phyloP scores from a whole-genome alignment of 306 rosid genomes.

The Luffa acutangula region DNA sequence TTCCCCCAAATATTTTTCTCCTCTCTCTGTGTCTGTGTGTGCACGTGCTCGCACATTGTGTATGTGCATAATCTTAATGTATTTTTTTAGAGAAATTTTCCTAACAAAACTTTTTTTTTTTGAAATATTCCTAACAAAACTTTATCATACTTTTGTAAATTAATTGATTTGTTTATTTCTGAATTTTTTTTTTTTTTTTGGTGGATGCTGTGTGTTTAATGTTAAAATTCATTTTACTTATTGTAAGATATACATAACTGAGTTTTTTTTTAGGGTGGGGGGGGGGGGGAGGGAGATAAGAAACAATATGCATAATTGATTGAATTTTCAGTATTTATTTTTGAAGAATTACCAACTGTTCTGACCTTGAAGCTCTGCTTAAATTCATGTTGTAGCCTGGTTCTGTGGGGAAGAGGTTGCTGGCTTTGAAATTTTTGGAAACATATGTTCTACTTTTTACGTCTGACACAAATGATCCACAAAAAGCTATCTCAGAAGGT shows the following conservation, averaged over 20 bases:
- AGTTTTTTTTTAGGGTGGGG: background rate
- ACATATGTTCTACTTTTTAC: constrained; percentile 68
- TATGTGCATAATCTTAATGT: background rate
- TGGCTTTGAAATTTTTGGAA: constrained; percentile 88
- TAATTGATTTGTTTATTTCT: background rate
- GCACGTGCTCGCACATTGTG: background rate
- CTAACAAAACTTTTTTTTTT: background rate
- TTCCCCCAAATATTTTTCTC: background rate
- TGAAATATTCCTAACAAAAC: background rate
- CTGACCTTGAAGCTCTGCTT: constrained; percentile 29
- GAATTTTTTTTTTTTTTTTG: background rate
- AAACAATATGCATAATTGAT: background rate
- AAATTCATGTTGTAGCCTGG: constrained; percentile 70
- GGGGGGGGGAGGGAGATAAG: background rate
- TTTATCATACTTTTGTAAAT: too few relatives aligned
- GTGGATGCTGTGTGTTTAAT: background rate
- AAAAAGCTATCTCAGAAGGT: constrained; percentile 59
- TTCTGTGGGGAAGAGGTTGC: constrained; percentile 52
- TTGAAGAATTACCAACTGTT: constrained; percentile 3
- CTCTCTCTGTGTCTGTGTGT: background rate
- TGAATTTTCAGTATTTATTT: constrained; percentile 1
- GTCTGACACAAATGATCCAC: constrained; percentile 44
- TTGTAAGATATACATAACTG: background rate
- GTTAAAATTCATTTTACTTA: background rate
- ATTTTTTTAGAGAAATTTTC: background rate